Percentiles rank a stretch among this genome's conserved stretches.
phyloP scores from a whole-genome alignment of 208 protist species.

The Leishmania major region DNA sequence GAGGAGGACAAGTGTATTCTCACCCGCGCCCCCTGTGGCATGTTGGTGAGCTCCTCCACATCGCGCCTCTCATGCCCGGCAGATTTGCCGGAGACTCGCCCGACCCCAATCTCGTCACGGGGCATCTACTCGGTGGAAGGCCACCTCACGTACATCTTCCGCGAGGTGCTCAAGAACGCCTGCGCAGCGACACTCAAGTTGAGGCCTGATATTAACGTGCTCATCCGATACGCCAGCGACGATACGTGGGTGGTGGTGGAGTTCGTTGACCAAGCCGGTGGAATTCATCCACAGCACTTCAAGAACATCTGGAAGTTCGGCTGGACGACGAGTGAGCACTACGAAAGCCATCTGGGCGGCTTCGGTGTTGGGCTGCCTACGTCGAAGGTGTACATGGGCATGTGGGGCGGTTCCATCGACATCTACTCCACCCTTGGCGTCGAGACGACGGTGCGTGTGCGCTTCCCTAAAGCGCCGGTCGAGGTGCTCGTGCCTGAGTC shows the following conservation, averaged over 20 bases:
- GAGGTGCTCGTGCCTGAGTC: conserved; percentile 58
- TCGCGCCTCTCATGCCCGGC: conserved; percentile 20
- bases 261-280: conserved; percentile 67
- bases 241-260: conserved; percentile 77
- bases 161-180: conserved; percentile 89
- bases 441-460: conserved; percentile 82
- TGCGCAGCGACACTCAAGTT: conserved; percentile 55
- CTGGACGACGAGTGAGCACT: conserved; percentile 78
- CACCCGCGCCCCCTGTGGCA: conserved; percentile 26
- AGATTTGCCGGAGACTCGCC: conserved; percentile 8
- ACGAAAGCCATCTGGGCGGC: conserved; percentile 68
- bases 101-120: conserved; percentile 1
- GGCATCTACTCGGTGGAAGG: conserved; percentile 66
- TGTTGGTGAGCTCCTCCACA: conserved; percentile 54
- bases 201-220: conserved; percentile 34
- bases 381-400: conserved; percentile 87
- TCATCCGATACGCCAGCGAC: conserved; percentile 53
- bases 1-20: conserved; percentile 64
- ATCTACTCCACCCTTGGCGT: conserved; percentile 45
- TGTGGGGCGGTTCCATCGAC: conserved; percentile 82
- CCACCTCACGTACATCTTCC: conserved; percentile 78
- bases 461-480: conserved; percentile 70
- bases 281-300: conserved; percentile 45
- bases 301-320: conserved; percentile 85
- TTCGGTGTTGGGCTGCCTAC: conserved; percentile 84